Conservation (phyloP, 257 asterid genomes). For the Solanum piurae region DNA sequence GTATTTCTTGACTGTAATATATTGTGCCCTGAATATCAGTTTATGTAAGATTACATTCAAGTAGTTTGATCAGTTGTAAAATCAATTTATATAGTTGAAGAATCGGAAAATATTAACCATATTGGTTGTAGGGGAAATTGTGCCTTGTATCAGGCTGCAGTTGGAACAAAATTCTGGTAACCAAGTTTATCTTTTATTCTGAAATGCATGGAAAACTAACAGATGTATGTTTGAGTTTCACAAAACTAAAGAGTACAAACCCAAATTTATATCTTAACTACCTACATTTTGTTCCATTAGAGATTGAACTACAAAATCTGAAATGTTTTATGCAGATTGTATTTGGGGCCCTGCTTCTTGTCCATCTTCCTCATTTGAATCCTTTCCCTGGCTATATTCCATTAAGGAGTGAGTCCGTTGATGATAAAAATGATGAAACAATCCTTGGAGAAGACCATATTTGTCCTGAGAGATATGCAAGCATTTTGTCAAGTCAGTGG, state of each 20-base stretch:
- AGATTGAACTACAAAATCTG: neutral
- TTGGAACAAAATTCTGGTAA: neutral
- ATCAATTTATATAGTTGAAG: neutral
- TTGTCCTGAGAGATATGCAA: constrained; percentile 76
- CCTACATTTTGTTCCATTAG: neutral
- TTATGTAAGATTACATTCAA: neutral
- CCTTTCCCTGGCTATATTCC: constrained; percentile 62
- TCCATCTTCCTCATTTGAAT: constrained; percentile 60
- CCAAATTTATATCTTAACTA: neutral
- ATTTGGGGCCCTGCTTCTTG: constrained; percentile 48
- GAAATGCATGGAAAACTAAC: neutral
- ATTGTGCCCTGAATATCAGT: neutral
- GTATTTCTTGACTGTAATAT: neutral
- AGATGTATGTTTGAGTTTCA: neutral
- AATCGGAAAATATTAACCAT: neutral
- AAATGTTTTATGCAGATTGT: constrained; percentile 36
- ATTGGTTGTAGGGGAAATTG: neutral
- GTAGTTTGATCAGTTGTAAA: neutral
- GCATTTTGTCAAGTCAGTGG: constrained; percentile 50
- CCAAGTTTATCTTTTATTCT: neutral
- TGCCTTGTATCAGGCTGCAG: neutral
- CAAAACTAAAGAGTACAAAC: neutral
- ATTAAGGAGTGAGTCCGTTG: constrained; percentile 31
- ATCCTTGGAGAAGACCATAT: constrained; percentile 47
- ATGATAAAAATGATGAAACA: constrained; percentile 28